Conservation (phyloP, 2,329 filamentous ascomycete species). For the Aquanectria penicillioides region DNA sequence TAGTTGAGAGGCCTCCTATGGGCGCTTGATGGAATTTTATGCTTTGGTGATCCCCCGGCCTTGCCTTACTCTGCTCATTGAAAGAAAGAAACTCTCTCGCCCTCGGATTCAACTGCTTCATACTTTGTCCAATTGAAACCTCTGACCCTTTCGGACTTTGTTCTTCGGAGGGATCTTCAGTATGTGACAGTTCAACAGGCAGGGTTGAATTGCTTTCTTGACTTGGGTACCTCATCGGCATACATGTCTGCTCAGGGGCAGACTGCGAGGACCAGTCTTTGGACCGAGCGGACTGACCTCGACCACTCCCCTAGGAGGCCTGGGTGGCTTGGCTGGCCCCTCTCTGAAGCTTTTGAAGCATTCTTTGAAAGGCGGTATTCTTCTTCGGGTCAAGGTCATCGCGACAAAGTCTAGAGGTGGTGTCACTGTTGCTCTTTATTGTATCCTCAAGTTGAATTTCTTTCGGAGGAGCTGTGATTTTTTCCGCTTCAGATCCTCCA, state of each 20-base stretch:
- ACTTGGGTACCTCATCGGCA: neutral
- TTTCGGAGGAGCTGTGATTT: neutral
- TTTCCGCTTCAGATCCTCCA: neutral
- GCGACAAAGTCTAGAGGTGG: too few species aligned
- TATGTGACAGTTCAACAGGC: conserved; percentile 10
- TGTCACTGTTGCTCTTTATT: too few species aligned
- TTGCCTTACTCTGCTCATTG: conserved; percentile 7
- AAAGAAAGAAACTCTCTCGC: conserved; percentile 49
- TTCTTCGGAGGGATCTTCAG: too few species aligned
- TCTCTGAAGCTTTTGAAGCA: conserved; percentile 42
- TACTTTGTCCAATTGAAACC: too few species aligned
- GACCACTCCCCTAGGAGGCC: neutral
- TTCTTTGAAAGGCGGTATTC: conserved; percentile 39
- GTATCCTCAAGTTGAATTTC: neutral
- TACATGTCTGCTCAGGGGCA: neutral
- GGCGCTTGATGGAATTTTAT: too few species aligned
- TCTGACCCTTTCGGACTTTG: too few species aligned
- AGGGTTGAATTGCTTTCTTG: conserved; percentile 16
- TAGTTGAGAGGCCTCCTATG: too few species aligned
- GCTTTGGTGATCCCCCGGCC: too few species aligned
- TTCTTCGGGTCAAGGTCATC: conserved; percentile 21
- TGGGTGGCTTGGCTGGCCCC: neutral
- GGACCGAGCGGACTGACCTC: neutral
- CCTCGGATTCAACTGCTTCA: conserved; percentile 43
- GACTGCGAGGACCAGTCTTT: conserved; percentile 13